phyloP scores from a whole-genome alignment of 768 basidiomycete species.

The Tricholoma bakamatsutake region DNA sequence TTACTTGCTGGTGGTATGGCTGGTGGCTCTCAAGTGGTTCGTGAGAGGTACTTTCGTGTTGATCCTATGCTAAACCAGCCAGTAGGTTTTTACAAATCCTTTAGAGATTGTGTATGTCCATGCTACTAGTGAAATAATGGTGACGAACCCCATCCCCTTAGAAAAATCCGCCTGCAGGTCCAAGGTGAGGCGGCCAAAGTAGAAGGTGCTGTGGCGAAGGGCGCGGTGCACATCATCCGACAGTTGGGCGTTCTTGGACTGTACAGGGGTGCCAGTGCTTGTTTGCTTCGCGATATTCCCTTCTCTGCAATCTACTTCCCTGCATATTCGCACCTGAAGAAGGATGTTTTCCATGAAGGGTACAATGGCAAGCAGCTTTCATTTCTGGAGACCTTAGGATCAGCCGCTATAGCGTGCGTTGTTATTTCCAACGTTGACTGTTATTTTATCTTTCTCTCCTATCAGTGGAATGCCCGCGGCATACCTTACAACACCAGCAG shows the following conservation, averaged over 20 bases:
- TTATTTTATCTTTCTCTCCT: conserved; percentile 23
- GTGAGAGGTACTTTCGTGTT: conserved; percentile 25
- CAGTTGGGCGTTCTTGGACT: conserved; percentile 89
- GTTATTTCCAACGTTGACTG: conserved; percentile 9
- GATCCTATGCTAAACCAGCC: conserved; percentile 3
- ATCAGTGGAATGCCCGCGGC: conserved; percentile 96
- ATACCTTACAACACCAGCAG: conserved; percentile 87
- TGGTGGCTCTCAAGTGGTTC: conserved; percentile 95
- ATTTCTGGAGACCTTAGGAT: conserved; percentile 81
- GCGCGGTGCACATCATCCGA: conserved; percentile 88
- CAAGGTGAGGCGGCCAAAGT: conserved; percentile 91
- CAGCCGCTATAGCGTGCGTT: conserved; percentile 79
- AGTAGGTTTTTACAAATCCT: conserved; percentile 93
- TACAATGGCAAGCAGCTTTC: conserved; percentile 90
- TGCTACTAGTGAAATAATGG: background rate
- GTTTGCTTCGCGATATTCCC: conserved; percentile 91
- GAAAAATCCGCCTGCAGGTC: conserved; percentile 91
- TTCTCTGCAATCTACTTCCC: conserved; percentile 95
- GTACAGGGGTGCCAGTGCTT: conserved; percentile 91
- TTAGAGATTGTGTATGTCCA: conserved; percentile 83
- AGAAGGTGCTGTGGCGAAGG: conserved; percentile 75
- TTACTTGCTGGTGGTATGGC: conserved; percentile 87
- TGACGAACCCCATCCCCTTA: conserved; percentile 23
- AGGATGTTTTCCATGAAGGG: conserved; percentile 92
- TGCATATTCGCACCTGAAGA: conserved; percentile 85